Percentiles rank a stretch among this genome's conserved stretches.
Evolutionary conservation across 225 moss, liverwort and hornwort species (phyloP).

Genomic region (Climacium dendroides): DNA sequence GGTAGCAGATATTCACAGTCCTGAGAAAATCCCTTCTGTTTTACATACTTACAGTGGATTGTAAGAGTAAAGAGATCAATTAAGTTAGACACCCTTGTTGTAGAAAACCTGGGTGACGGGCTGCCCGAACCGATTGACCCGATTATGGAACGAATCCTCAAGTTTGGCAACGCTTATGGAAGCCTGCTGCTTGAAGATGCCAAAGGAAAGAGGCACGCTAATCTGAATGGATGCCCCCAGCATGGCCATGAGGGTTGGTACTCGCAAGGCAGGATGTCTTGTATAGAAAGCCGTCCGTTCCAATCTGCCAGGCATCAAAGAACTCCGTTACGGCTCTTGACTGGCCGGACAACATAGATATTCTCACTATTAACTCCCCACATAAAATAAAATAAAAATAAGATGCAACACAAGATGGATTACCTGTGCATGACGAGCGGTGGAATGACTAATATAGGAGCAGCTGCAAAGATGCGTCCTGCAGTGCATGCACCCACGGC

Average conservation of each 20-base stretch:
- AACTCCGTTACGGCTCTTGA: background rate
- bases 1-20: background rate
- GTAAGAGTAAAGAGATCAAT: background rate
- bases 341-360: background rate
- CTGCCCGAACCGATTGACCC: slow-evolving; percentile 61
- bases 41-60: background rate
- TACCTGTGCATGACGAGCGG: slow-evolving; percentile 87
- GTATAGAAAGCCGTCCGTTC: slow-evolving; percentile 56
- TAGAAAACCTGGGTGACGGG: slow-evolving; percentile 67
- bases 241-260: slow-evolving; percentile 83
- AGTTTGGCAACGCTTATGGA: slow-evolving; percentile 52
- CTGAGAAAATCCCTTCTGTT: background rate
- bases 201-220: slow-evolving; percentile 75
- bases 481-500: slow-evolving; percentile 88
- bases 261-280: slow-evolving; percentile 48
- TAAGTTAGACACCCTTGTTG: slow-evolving; percentile 72
- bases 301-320: slow-evolving; percentile 30
- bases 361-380: background rate
- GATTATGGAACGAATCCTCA: slow-evolving; percentile 58
- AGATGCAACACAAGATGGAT: background rate
- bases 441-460: slow-evolving; percentile 82
- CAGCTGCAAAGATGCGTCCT: slow-evolving; percentile 88
- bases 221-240: slow-evolving; percentile 81
- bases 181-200: slow-evolving; percentile 88
- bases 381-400: background rate